Evolutionary conservation across 2,329 filamentous ascomycete species (phyloP).

Genomic region (Cladosporium sp.): DNA sequence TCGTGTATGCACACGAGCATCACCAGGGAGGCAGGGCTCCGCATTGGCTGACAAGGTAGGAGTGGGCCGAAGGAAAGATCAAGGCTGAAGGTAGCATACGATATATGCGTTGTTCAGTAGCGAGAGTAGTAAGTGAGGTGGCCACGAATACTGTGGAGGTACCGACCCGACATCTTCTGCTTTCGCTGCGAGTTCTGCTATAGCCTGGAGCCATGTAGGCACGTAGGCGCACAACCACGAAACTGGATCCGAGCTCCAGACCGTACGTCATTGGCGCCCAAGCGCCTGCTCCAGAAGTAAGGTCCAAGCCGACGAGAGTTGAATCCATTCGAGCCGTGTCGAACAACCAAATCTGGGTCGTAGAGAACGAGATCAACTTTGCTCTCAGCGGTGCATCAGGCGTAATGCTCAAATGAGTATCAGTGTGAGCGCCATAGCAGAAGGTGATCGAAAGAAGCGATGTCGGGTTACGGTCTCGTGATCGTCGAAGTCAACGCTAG

Average conservation of each 20-base stretch:
- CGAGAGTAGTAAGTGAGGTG: background rate
- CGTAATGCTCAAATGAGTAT: background rate
- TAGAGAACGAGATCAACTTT: background rate
- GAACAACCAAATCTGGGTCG: background rate
- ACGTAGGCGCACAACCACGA: background rate
- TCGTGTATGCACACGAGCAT: background rate
- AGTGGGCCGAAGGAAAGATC: background rate
- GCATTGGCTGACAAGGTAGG: background rate
- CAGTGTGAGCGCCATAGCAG: background rate
- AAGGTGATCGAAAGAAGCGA: background rate
- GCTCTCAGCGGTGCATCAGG: background rate
- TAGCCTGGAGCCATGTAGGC: background rate
- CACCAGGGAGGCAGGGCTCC: background rate
- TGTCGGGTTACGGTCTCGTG: background rate
- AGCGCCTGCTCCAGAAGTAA: background rate
- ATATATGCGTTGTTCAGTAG: background rate
- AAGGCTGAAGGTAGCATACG: background rate
- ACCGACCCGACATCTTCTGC: background rate
- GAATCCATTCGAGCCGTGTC: background rate
- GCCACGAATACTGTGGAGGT: background rate
- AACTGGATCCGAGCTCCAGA: background rate
- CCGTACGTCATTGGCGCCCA: background rate
- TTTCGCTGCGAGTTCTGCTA: background rate
- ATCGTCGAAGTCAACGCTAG: slow-evolving; percentile 2
- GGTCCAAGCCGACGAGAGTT: background rate